Conservation (phyloP, 768 basidiomycete species). For the Calocybe indica region DNA sequence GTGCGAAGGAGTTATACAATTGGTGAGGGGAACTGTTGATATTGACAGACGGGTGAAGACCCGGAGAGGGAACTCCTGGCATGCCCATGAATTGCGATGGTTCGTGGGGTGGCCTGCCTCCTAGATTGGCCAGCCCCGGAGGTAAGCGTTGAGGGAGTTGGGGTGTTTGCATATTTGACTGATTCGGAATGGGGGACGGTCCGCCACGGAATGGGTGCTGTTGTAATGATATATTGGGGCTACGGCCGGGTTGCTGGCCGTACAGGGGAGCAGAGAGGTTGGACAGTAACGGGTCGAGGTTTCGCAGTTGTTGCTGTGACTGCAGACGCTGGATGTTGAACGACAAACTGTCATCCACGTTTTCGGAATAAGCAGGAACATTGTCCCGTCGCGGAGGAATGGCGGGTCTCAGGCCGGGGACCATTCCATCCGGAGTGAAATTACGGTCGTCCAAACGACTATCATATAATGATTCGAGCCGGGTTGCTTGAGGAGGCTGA, state of each 20-base stretch:
- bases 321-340: slow-evolving; percentile 55
- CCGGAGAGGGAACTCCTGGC: slow-evolving; percentile 35
- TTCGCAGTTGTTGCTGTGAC: slow-evolving; percentile 39
- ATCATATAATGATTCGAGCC: slow-evolving; percentile 67
- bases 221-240: slow-evolving; percentile 49
- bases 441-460: slow-evolving; percentile 69
- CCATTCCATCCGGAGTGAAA: slow-evolving; percentile 82
- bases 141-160: slow-evolving; percentile 59
- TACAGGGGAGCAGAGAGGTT: slow-evolving; percentile 44
- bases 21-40: slow-evolving; percentile 37
- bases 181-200: slow-evolving; percentile 53
- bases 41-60: slow-evolving; percentile 41
- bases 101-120: slow-evolving; percentile 77
- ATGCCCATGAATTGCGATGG: slow-evolving; percentile 59
- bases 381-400: slow-evolving; percentile 58
- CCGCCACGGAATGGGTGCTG: slow-evolving; percentile 64
- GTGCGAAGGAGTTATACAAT: slow-evolving; percentile 48
- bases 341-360: slow-evolving; percentile 54
- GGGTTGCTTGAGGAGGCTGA: slow-evolving; percentile 37
- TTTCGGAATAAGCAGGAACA: slow-evolving; percentile 48
- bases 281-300: slow-evolving; percentile 51
- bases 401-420: slow-evolving; percentile 71
- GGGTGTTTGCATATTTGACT: slow-evolving; percentile 38
- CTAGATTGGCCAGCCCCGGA: slow-evolving; percentile 77
- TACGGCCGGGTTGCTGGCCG: slow-evolving; percentile 50